phyloP scores from a whole-genome alignment of 2,329 filamentous ascomycete genomes.

The Dactylella cylindrospora region DNA sequence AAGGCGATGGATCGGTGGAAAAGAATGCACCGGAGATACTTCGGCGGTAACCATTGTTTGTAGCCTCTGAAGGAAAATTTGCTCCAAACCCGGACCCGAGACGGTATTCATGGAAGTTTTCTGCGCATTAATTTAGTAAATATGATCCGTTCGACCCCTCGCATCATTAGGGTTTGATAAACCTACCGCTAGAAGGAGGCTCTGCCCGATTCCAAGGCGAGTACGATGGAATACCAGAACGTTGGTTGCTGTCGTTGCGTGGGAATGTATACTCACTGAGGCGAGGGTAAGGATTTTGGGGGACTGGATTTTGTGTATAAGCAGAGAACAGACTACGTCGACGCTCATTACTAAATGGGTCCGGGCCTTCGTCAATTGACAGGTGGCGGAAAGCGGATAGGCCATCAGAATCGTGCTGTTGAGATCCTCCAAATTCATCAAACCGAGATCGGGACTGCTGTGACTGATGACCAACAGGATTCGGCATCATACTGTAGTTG shows the following conservation, averaged over 20 bases:
- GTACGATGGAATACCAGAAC: conserved; percentile 25
- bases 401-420: conserved; percentile 21
- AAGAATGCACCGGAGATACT: conserved; percentile 41
- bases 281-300: conserved; percentile 40
- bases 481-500: conserved; percentile 38
- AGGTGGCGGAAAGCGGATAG: conserved; percentile 45
- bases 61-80: conserved; percentile 20
- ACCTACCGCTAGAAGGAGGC: conserved; percentile 28
- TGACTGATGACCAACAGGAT: conserved; percentile 29
- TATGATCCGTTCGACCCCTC: neutral
- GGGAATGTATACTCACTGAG: conserved; percentile 42
- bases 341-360: conserved; percentile 30
- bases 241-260: conserved; percentile 32
- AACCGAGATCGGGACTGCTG: conserved; percentile 39
- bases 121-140: conserved; percentile 3
- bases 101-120: conserved; percentile 22
- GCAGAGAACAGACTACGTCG: conserved; percentile 39
- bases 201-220: conserved; percentile 39
- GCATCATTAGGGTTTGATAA: neutral
- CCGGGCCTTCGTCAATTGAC: conserved; percentile 46
- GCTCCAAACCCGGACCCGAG: conserved; percentile 1
- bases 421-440: conserved; percentile 29
- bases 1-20: conserved; percentile 19
- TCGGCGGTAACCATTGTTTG: conserved; percentile 38
- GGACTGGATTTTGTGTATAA: conserved; percentile 43